Conservation (phyloP, 2,329 filamentous ascomycete genomes). For the Chaetomiaceae sp. region DNA sequence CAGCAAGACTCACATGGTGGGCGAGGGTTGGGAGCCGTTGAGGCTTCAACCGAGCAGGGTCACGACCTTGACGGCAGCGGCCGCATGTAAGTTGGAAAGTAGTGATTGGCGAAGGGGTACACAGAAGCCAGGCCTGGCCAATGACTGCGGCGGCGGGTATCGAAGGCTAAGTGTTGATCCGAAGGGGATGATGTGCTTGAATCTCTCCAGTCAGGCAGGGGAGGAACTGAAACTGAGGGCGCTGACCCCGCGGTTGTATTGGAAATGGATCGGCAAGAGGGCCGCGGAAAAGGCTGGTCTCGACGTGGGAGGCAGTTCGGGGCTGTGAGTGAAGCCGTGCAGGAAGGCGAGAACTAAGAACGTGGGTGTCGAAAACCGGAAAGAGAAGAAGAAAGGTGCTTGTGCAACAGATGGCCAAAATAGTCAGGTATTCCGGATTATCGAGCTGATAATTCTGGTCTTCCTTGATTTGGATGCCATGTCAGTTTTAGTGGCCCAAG, state of each 20-base stretch:
- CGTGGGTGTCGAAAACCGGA: background rate
- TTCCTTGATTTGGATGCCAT: constrained; percentile 4
- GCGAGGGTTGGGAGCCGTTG: constrained; percentile 3
- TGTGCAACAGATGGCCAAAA: background rate
- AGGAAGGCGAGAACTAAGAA: too few species aligned
- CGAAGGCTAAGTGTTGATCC: background rate
- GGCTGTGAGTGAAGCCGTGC: background rate
- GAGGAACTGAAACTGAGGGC: background rate
- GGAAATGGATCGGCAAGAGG: background rate
- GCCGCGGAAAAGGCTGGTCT: background rate
- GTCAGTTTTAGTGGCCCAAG: background rate
- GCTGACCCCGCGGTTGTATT: background rate
- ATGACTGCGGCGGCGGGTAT: background rate
- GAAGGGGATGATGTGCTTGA: background rate
- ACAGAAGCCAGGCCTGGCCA: background rate
- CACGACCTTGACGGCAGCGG: background rate
- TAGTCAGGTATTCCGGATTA: background rate
- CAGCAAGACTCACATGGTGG: constrained; percentile 20
- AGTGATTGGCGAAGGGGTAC: constrained; percentile 10
- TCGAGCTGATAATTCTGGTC: background rate
- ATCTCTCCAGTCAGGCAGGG: background rate
- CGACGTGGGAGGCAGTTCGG: background rate
- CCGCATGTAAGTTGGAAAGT: constrained; percentile 13
- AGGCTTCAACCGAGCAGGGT: constrained; percentile 11
- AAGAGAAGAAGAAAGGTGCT: too few species aligned